Percentiles rank a stretch among this genome's conserved stretches.
Evolutionary conservation across 352 stramenopile species (phyloP).

Genomic region (Pythium brachiatum): DNA sequence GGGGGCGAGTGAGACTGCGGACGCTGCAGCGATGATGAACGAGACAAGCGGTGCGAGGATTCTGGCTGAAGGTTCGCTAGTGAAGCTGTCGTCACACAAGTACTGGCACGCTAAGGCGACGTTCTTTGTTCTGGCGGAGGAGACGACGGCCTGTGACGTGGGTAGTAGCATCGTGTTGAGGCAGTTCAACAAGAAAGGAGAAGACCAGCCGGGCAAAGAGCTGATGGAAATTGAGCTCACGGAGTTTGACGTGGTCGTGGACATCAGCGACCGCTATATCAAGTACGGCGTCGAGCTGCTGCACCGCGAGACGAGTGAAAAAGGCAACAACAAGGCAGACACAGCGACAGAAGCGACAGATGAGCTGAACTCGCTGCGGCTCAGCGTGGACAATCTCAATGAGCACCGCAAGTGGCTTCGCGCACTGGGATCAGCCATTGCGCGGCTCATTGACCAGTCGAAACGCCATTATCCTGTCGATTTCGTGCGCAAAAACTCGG

Average conservation of each 20-base stretch:
- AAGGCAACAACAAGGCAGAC: background rate
- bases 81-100: conserved; percentile 47
- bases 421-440: conserved; percentile 46
- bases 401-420: conserved; percentile 49
- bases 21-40: conserved; percentile 1
- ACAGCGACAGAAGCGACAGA: background rate
- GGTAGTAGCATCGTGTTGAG: conserved; percentile 34
- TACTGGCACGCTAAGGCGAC: conserved; percentile 56
- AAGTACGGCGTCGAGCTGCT: conserved; percentile 55
- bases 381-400: conserved; percentile 34
- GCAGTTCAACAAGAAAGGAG: conserved; percentile 43
- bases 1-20: background rate
- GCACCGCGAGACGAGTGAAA: background rate
- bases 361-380: conserved; percentile 31
- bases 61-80: conserved; percentile 51
- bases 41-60: conserved; percentile 7
- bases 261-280: conserved; percentile 44
- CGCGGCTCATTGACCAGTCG: conserved; percentile 36
- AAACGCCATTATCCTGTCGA: conserved; percentile 28
- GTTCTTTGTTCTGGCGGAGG: conserved; percentile 62
- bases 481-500: conserved; percentile 2
- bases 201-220: conserved; percentile 21
- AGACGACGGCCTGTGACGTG: background rate
- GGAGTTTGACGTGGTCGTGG: conserved; percentile 50
- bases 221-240: conserved; percentile 49